Evolutionary conservation across 495 filamentous ascomycete genomes (phyloP), one percentile per base, ranked within the genome.

Genomic region (Penicillium canariense): DNA sequence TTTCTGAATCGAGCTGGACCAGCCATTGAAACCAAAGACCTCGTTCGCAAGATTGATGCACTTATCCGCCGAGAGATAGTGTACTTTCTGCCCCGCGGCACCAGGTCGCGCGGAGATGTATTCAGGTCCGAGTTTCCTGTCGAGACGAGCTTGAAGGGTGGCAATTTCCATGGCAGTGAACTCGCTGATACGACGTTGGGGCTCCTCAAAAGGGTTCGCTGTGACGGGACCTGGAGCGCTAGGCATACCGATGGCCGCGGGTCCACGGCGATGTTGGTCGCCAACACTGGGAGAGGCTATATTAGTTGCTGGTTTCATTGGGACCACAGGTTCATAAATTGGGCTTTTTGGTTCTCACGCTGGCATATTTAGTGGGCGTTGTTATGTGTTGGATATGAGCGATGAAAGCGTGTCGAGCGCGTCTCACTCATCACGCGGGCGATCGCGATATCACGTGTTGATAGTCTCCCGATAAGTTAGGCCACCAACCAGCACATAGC

Each of bases 1-100:
- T 58, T 91, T 87, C 64, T 88, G 86, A 46, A 99, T 95, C 39
- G 84, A 82, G 49, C 88, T 94, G 11, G 89, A 95, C 94, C 94
- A 99, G 39, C 94, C 94, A 71, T 97, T 97, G 77, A 99, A 99
- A 8, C 94, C 94, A 72, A 99, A 97, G 4, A 97, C 88, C 61
- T 99, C 91, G 63, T 99, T 99, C 30, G 94, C 94, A 31, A 99
- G 85, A 47, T 87, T 88, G 59, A 99, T 97, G 68, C 85, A 89
- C 73, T 97, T 97, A 60, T 97, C 91, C 5, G 89, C 91, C 10
- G 88, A 82, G 26, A 99, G 77, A 72, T 99, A 97, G 63, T 94
- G 88, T 15, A 97, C 86, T 68, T 89, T 93, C 51, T 84, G 82
- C 35, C 91, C 91, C 0, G 83, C 84, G 5, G 89, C 84, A 15